phyloP scores from a whole-genome alignment of 805 yeast genomes.

The Monosporozyma siamensis region DNA sequence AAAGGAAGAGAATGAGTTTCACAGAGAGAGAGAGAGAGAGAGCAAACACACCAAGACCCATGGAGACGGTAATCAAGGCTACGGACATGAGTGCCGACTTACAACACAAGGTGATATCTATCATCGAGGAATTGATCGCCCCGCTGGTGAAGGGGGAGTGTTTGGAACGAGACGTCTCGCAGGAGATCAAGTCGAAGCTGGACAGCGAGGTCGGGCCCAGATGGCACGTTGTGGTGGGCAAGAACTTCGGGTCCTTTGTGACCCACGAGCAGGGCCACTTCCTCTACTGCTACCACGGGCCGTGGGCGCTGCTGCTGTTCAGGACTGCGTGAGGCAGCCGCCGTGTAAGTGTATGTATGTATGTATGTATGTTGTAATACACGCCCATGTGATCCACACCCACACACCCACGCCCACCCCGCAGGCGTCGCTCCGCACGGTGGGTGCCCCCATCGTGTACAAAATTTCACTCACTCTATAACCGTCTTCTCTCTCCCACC shows the following conservation, averaged over 20 bases:
- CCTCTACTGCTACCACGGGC: slow-evolving; percentile 61
- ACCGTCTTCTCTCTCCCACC: no score
- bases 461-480: no score
- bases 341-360: slow-evolving; percentile 7
- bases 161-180: slow-evolving; percentile 47
- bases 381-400: background rate
- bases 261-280: slow-evolving; percentile 72
- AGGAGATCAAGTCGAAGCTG: slow-evolving; percentile 50
- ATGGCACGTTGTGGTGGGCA: slow-evolving; percentile 80
- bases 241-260: slow-evolving; percentile 69
- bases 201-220: slow-evolving; percentile 58
- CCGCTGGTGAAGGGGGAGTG: slow-evolving; percentile 18
- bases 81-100: slow-evolving; percentile 31
- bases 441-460: no score
- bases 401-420: no score
- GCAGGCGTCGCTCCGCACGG: no score
- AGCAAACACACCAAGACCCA: background rate
- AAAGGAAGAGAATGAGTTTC: no score
- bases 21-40: no score
- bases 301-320: slow-evolving; percentile 57
- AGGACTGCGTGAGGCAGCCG: slow-evolving; percentile 42
- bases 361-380: background rate
- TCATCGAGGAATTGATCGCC: slow-evolving; percentile 11
- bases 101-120: background rate
- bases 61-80: background rate